Base-by-base conservation (phyloP, 805 yeast genomes). In the Hanseniaspora mollemarum region DNA sequence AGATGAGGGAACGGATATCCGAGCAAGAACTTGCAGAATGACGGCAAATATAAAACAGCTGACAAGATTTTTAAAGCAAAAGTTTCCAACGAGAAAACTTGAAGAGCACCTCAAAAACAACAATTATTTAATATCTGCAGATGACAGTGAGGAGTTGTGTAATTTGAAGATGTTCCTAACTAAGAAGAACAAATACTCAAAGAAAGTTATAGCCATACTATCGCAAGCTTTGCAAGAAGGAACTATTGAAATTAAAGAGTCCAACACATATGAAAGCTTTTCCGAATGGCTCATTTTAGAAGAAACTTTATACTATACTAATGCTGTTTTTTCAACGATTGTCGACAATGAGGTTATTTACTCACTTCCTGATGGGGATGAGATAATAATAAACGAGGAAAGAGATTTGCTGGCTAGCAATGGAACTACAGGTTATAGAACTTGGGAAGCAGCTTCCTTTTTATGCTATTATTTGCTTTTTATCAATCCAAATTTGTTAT, bases 381-480 rank as follows among this genome's bases (percentile, higher is more conserved):
- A 46, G 15, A 40, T 46, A 8, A 19, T 32, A 3, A 46, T 46
- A 1, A 46, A 39, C 24, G 51, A 46, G 18, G 41, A 46, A 40
- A 46, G 51, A 24, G 40, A 46, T 26, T 31, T 46, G 24, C 21
- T 46, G n/a, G 51, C 51, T 10, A 40, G 45, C 21, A 41, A 46
- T 18, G 51, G 51, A 4, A 81, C 94, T 0, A 90, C 96, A 0
- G 96, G 96, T 0, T 66, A 78, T 50, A 69, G 96, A 37, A 90
- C 96, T 0, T 88, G 96, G 97, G 96, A 87, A 60, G 96, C 95
- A 2, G 83, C 95, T 0, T 57, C 84, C 6, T 85, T 70, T 49
- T 64, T 90, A 7, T 67, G 82, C 1, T 71, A 78, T 35, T 81
- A 67, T 57, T 56, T 54, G 29, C 42, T 40, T 29, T 33, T 31